Evolutionary conservation across 116 monocot species (phyloP).

Genomic region (Cymodocea nodosa): DNA sequence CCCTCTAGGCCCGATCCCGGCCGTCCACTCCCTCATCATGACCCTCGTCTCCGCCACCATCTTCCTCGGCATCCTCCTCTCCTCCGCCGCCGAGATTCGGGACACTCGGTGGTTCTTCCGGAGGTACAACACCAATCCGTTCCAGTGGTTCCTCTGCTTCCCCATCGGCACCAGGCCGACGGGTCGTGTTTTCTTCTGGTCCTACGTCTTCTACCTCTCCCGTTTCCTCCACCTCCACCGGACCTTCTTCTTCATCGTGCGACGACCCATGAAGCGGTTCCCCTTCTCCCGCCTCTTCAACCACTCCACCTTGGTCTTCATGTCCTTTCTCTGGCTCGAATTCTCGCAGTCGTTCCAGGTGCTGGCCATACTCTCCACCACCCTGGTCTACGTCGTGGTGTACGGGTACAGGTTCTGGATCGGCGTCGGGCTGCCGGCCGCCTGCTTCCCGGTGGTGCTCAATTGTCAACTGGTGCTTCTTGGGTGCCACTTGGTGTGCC

Average conservation of each 20-base stretch:
- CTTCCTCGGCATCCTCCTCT: constrained; percentile 61
- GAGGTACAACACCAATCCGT: constrained; percentile 39
- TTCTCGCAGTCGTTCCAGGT: constrained; percentile 93
- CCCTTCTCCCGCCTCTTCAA: constrained; percentile 19
- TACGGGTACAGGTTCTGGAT: constrained; percentile 54
- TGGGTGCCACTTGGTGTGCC: constrained; percentile 28
- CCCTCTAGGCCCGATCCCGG: constrained; percentile 82
- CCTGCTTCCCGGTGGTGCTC: constrained; percentile 22
- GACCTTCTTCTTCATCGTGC: constrained; percentile 51
- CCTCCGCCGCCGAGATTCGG: constrained; percentile 57
- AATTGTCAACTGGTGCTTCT: constrained; percentile 33
- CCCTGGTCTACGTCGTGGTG: constrained; percentile 37
- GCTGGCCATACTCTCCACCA: constrained; percentile 43
- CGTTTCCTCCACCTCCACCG: constrained; percentile 64
- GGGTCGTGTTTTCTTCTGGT: constrained; percentile 95
- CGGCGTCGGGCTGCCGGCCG: constrained; percentile 26
- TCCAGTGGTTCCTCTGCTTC: constrained; percentile 92
- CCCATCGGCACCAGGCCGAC: constrained; percentile 71
- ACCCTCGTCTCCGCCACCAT: constrained; percentile 44
- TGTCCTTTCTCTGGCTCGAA: constrained; percentile 90
- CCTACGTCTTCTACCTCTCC: constrained; percentile 80
- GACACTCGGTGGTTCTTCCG: constrained; percentile 77
- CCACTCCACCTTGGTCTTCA: constrained; percentile 40
- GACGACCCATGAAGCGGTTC: constrained; percentile 10
- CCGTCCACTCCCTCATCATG: constrained; percentile 65